Conservation (phyloP, 441 rosid species). For the Croton laevigatus region DNA sequence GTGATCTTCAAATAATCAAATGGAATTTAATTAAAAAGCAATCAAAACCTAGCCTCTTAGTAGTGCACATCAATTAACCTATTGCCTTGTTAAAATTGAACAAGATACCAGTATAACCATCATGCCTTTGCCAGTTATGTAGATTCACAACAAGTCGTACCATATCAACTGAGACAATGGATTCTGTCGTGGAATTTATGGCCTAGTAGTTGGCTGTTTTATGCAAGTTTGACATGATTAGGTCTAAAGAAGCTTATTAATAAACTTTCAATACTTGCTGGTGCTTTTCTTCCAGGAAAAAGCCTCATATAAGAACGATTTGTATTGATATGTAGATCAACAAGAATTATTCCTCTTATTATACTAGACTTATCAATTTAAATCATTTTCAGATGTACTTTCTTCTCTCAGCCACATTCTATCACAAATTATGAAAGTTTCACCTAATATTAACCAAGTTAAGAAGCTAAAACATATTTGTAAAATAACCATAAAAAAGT, state of each 20-base stretch:
- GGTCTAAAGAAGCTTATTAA: not conserved
- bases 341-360: too few species aligned
- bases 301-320: too few species aligned
- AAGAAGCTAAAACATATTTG: too few species aligned
- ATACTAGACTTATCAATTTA: not conserved
- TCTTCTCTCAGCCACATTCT: too few species aligned
- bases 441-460: too few species aligned
- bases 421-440: too few species aligned
- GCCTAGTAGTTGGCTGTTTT: not conserved
- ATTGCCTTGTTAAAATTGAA: not conserved
- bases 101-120: not conserved
- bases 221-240: not conserved
- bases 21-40: slow-evolving; percentile 9
- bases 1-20: slow-evolving; percentile 14
- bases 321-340: too few species aligned
- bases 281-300: too few species aligned
- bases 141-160: not conserved
- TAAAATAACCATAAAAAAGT: too few species aligned
- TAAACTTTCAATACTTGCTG: too few species aligned
- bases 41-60: not conserved
- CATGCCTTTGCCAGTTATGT: not conserved
- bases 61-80: not conserved
- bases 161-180: not conserved
- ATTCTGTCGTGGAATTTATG: not conserved
- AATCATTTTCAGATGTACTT: too few species aligned